Percentiles rank a stretch among this genome's conserved stretches.
Conservation (phyloP, 2,329 filamentous ascomycete species). For the Aureobasidium namibiae region DNA sequence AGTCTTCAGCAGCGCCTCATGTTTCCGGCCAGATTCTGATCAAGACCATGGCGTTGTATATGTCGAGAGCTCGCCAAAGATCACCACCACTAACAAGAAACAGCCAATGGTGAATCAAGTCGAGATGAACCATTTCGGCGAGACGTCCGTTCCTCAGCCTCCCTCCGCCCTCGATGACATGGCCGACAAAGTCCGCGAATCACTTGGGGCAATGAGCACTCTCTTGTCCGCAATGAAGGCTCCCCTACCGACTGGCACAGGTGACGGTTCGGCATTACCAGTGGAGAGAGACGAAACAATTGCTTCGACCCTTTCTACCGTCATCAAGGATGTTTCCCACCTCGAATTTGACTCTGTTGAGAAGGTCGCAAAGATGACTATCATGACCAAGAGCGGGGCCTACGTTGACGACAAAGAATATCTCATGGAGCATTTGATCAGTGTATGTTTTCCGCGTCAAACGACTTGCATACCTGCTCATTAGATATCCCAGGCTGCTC, state of each 20-base stretch:
- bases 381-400: slow-evolving; percentile 36
- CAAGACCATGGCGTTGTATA: neutral
- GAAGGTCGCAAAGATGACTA: slow-evolving; percentile 24
- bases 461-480: neutral
- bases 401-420: slow-evolving; percentile 54
- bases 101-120: slow-evolving; percentile 9
- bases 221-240: slow-evolving; percentile 26
- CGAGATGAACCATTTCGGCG: slow-evolving; percentile 11
- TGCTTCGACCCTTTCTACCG: slow-evolving; percentile 14
- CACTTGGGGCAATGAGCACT: slow-evolving; percentile 21
- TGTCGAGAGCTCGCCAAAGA: neutral
- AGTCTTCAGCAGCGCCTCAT: slow-evolving; percentile 5
- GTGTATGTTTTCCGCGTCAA: slow-evolving; percentile 23
- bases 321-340: slow-evolving; percentile 23
- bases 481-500: slow-evolving; percentile 26
- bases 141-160: slow-evolving; percentile 13
- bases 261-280: slow-evolving; percentile 35
- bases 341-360: slow-evolving; percentile 31
- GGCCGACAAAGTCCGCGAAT: slow-evolving; percentile 18
- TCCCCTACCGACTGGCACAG: slow-evolving; percentile 31
- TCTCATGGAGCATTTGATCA: slow-evolving; percentile 51
- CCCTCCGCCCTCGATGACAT: slow-evolving; percentile 21
- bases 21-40: neutral
- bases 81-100: neutral
- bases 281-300: slow-evolving; percentile 17